Evolutionary conservation across 2,329 filamentous ascomycete genomes (phyloP).

Genomic region (Rugonectria rugulosa): DNA sequence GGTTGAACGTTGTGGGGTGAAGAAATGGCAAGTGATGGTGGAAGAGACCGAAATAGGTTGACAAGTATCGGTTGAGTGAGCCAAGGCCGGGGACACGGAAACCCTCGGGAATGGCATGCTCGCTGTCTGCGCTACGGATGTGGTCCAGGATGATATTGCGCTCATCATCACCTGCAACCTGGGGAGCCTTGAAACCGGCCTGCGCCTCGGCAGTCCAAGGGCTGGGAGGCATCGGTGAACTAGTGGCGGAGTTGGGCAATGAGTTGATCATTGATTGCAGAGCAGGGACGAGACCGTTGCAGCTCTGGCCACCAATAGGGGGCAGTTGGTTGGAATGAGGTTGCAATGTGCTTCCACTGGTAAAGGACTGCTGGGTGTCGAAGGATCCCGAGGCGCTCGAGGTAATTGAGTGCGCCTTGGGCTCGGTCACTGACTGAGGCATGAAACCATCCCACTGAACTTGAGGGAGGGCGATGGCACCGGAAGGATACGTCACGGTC

Average conservation of each 20-base stretch:
- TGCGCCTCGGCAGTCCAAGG: slow-evolving; percentile 76
- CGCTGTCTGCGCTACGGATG: slow-evolving; percentile 80
- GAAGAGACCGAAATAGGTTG: slow-evolving; percentile 96
- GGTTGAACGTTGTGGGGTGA: slow-evolving; percentile 89
- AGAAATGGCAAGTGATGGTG: slow-evolving; percentile 97
- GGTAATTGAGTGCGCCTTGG: slow-evolving; percentile 78
- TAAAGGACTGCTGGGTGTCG: slow-evolving; percentile 71
- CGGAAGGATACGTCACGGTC: slow-evolving; percentile 77
- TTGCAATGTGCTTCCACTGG: slow-evolving; percentile 63
- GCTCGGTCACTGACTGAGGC: slow-evolving; percentile 71
- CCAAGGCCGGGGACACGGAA: slow-evolving; percentile 85
- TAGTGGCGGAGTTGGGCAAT: slow-evolving; percentile 71
- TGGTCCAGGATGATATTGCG: slow-evolving; percentile 85
- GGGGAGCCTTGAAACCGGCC: slow-evolving; percentile 74
- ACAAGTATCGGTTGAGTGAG: slow-evolving; percentile 88
- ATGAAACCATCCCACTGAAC: slow-evolving; percentile 94
- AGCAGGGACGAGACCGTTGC: slow-evolving; percentile 68
- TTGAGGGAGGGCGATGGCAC: slow-evolving; percentile 82
- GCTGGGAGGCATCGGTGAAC: slow-evolving; percentile 76
- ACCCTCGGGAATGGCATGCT: slow-evolving; percentile 83
- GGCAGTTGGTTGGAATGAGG: slow-evolving; percentile 70
- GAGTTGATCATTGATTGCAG: slow-evolving; percentile 78
- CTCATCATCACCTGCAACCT: slow-evolving; percentile 85
- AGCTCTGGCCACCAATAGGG: slow-evolving; percentile 70
- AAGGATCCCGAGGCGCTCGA: slow-evolving; percentile 71